These are phyloP conservation scores for Clarkia xantiana DNA, from an alignment of 345 rosid genomes.

Conservation along the genomic window DNA sequence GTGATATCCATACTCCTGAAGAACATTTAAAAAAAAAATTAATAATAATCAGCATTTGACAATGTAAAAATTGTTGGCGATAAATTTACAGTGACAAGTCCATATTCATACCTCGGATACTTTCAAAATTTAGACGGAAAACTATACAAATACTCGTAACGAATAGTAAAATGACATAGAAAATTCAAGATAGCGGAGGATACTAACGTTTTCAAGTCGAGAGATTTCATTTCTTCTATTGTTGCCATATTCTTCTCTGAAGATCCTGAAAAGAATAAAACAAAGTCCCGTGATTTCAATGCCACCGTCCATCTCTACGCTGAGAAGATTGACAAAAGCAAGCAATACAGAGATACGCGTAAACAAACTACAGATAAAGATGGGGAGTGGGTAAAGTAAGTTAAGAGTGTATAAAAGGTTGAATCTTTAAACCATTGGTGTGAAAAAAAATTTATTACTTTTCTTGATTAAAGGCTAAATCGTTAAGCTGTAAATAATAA, in stretches of 20 bases:
- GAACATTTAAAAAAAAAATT: not conserved
- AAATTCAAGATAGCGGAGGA: not conserved
- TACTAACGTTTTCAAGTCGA: constrained; percentile 5
- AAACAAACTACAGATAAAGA: too few species aligned
- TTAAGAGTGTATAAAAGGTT: too few species aligned
- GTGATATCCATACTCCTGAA: constrained; percentile 4
- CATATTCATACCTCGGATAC: too few species aligned
- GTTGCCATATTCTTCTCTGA: not conserved
- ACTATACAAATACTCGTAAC: not conserved
- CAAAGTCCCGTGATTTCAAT: not conserved
- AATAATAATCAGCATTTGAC: not conserved
- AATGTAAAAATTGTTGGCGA: not conserved
- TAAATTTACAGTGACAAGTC: too few species aligned
- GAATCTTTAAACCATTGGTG: too few species aligned
- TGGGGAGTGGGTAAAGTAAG: too few species aligned
- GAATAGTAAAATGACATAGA: too few species aligned
- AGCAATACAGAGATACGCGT: not conserved
- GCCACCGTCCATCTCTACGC: not conserved
- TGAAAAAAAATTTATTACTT: too few species aligned
- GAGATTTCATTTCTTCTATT: constrained; percentile 6
- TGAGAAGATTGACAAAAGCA: not conserved
- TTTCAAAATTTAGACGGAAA: not conserved
- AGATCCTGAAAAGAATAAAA: constrained; percentile 1
- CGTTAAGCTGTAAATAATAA: too few species aligned
- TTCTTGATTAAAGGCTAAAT: too few species aligned